Base-by-base conservation (phyloP, 2,329 filamentous ascomycete genomes). In the Fulvia fulva region DNA sequence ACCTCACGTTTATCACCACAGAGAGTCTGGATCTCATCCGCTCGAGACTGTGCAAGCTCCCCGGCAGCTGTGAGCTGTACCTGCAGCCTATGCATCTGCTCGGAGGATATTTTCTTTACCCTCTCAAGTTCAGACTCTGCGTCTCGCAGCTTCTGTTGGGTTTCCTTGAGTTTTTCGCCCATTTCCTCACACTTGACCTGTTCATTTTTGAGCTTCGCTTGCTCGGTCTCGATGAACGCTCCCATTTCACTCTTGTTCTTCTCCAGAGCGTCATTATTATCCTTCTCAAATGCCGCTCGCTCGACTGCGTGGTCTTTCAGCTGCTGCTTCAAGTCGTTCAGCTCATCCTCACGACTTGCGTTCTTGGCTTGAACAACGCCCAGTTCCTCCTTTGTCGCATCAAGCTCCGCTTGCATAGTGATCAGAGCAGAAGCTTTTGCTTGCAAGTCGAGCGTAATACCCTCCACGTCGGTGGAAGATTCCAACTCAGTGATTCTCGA, bases 371-470 rank as follows among this genome's bases (percentile, higher is more conserved):
- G 22, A 14, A 50, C 5, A 28, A 14, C 16, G n/a, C 8, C 47
- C 19, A 54, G 23, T 16, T 52, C 44, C 19, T 45, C 9, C 14
- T 51, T 45, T 30, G 45, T 44, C 25, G 25, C 26, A 12, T 26
- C 47, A 51, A 51, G 47, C 26, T 54, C 41, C 5, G 16, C 41
- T 19, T 34, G 52, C 22, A 54, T 12, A n/a, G 41, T 30, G 5
- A 25, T 21, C 9, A 54, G 12, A 3, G 25, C 52, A 14, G 37
- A 21, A 14, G 46, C 30, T 21, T 54, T 32, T 16, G 49, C 22
- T 25, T 55, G 52, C 21, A 46, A 32, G 12, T 46, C 57, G 26
- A 61, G 21, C 23, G 58, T 25, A n/a, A 55, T 34, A 21, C 55
- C 53, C 37, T 43, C 34, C 26, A 59, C 28, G 28, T 22, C 19